Conservation (phyloP, 2,329 filamentous ascomycete species). For the Xenoacremonium recifei region DNA sequence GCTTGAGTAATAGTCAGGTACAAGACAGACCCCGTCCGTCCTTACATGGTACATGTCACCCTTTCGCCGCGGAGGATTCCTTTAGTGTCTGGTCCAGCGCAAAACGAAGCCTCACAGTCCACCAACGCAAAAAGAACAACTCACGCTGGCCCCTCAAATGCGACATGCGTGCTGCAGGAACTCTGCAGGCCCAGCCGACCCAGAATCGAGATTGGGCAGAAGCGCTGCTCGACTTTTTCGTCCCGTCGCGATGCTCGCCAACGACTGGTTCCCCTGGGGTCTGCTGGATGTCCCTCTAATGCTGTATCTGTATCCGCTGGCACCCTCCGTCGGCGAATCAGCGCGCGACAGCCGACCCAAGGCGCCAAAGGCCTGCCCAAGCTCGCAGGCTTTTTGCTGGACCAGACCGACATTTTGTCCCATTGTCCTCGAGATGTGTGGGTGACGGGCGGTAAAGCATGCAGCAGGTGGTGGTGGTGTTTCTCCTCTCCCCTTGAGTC, state of each 20-base stretch:
- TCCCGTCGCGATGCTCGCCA: not conserved
- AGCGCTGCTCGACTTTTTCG: not conserved
- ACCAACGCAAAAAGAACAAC: too few relatives aligned
- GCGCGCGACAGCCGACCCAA: not conserved
- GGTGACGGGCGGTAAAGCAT: too few relatives aligned
- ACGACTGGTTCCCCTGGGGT: not conserved
- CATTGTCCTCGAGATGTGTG: not conserved
- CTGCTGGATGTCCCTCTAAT: too few relatives aligned
- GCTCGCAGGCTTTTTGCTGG: too few relatives aligned
- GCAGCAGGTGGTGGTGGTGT: not conserved
- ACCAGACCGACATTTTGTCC: slow-evolving; percentile 1
- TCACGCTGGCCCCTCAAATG: too few relatives aligned
- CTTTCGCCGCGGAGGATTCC: too few relatives aligned
- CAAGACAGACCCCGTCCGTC: too few relatives aligned
- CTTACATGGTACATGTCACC: too few relatives aligned
- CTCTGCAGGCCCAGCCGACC: slow-evolving; percentile 19
- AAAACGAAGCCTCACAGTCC: too few relatives aligned
- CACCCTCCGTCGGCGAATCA: not conserved
- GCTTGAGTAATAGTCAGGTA: too few relatives aligned
- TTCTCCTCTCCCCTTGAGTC: not conserved
- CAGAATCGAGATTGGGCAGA: slow-evolving; percentile 22
- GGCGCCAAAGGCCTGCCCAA: not conserved
- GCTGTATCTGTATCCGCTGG: not conserved
- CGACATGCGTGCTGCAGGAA: slow-evolving; percentile 19
- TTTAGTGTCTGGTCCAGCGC: too few relatives aligned